A percentile compares a stretch with the other conserved stretches of the same genome.
phyloP scores from a whole-genome alignment of 2,329 filamentous ascomycete genomes.

The Cercospora nicotianae region DNA sequence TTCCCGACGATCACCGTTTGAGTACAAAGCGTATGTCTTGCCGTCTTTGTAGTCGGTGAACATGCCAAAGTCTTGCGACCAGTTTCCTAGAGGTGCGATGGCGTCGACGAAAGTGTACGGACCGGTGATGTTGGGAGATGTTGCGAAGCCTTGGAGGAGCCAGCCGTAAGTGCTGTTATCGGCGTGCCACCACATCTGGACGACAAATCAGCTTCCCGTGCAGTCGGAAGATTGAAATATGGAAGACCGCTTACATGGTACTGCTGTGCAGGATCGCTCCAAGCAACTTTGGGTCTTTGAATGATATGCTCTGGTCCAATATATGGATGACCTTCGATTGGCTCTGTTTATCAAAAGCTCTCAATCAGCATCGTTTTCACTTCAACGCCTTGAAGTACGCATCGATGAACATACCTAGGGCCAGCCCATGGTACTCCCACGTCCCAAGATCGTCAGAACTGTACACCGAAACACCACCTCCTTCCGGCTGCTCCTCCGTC shows the following conservation, averaged over 20 bases:
- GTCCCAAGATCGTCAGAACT: conserved; percentile 62
- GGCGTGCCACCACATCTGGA: conserved; percentile 60
- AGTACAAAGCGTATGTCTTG: conserved; percentile 58
- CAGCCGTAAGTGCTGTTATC: conserved; percentile 59
- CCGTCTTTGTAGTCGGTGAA: conserved; percentile 62
- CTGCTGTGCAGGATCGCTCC: conserved; percentile 54
- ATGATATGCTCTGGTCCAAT: conserved; percentile 60
- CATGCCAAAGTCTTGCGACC: conserved; percentile 63
- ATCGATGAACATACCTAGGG: conserved; percentile 40
- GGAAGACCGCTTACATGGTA: conserved; percentile 48
- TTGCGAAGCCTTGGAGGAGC: conserved; percentile 58
- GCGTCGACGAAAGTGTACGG: conserved; percentile 58
- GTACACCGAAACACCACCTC: conserved; percentile 61
- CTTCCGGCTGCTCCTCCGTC: conserved; percentile 57
- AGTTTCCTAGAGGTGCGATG: conserved; percentile 59
- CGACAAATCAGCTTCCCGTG: conserved; percentile 41
- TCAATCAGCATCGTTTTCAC: neutral
- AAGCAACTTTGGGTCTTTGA: conserved; percentile 63
- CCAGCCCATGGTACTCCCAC: conserved; percentile 59
- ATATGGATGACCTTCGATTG: conserved; percentile 56
- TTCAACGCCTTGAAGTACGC: neutral
- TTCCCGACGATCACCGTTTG: conserved; percentile 57
- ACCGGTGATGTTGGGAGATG: conserved; percentile 53
- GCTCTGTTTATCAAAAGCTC: conserved; percentile 38
- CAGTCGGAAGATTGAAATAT: neutral